A percentile compares a stretch with the other conserved stretches of the same genome.
Evolutionary conservation across 306 rosid genomes (phyloP).

Genomic region (Rosa persica): DNA sequence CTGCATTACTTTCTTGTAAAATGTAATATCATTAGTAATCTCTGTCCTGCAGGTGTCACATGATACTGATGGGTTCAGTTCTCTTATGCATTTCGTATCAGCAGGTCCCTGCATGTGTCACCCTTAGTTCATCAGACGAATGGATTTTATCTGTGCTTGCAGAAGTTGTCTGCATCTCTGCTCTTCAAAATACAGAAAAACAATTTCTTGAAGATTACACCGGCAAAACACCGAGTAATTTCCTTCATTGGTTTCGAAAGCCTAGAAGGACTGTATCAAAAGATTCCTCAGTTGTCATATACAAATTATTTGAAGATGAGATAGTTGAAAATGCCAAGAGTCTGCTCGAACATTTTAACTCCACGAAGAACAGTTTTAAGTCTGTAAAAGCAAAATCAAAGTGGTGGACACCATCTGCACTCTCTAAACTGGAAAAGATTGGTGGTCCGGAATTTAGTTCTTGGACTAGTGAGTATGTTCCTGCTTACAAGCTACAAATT

Average conservation of each 20-base stretch:
- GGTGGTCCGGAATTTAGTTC: constrained; percentile 84
- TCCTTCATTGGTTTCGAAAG: constrained; percentile 65
- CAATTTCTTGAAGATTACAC: constrained; percentile 53
- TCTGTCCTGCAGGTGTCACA: constrained; percentile 82
- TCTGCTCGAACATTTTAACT: constrained; percentile 57
- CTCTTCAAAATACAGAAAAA: constrained; percentile 65
- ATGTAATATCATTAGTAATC: constrained; percentile 59
- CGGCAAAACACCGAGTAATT: constrained; percentile 40
- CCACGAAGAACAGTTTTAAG: constrained; percentile 41
- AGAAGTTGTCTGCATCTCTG: constrained; percentile 71
- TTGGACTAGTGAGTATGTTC: constrained; percentile 81
- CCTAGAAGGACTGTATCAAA: constrained; percentile 53
- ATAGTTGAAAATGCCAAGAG: constrained; percentile 73
- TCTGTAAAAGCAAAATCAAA: constrained; percentile 37
- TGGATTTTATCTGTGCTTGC: constrained; percentile 63
- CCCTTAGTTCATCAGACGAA: constrained; percentile 66
- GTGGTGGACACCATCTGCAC: constrained; percentile 69
- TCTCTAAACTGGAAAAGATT: constrained; percentile 66
- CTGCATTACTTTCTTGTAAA: constrained; percentile 35
- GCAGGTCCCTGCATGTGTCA: constrained; percentile 84
- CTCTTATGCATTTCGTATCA: constrained; percentile 84
- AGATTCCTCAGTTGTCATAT: constrained; percentile 63
- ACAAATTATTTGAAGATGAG: constrained; percentile 69
- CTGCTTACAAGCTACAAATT: constrained; percentile 74
- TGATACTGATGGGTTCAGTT: constrained; percentile 89